These are phyloP conservation scores for Lipomyces anomalus DNA, from an alignment of 805 yeast species.

Conservation along the genomic window DNA sequence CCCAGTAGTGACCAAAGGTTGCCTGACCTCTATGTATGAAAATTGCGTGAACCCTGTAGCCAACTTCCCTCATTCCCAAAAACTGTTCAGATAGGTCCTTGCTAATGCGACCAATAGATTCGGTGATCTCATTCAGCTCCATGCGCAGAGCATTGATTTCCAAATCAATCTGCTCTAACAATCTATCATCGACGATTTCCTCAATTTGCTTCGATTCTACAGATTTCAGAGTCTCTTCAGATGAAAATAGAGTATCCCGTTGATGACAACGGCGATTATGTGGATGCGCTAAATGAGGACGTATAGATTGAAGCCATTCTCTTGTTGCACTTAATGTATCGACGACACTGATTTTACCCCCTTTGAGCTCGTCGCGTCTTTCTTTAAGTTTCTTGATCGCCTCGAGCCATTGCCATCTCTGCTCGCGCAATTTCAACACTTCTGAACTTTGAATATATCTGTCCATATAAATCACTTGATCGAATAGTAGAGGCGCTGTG, in stretches of 20 bases:
- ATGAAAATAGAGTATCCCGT: too few relatives aligned
- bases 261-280: too few relatives aligned
- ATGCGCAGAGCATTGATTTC: not conserved
- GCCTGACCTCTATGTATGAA: slow-evolving; percentile 96
- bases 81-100: too few relatives aligned
- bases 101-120: too few relatives aligned
- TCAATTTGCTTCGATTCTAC: too few relatives aligned
- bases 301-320: slow-evolving; percentile 22
- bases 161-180: not conserved
- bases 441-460: slow-evolving; percentile 63
- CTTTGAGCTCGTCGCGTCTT: slow-evolving; percentile 39
- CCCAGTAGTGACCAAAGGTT: slow-evolving; percentile 95
- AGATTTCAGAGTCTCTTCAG: too few relatives aligned
- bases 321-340: slow-evolving; percentile 13
- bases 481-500: slow-evolving; percentile 73
- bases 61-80: slow-evolving; percentile 52
- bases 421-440: slow-evolving; percentile 47
- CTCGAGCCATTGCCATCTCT: slow-evolving; percentile 58
- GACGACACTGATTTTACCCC: slow-evolving; percentile 8
- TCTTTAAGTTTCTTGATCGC: slow-evolving; percentile 42
- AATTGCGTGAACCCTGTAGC: slow-evolving; percentile 81
- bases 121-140: not conserved
- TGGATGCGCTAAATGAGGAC: too few relatives aligned
- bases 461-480: slow-evolving; percentile 75
- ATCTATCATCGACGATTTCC: too few relatives aligned